Conservation (phyloP, 1,284 basidiomycete species). For the Baeospora myosura region DNA sequence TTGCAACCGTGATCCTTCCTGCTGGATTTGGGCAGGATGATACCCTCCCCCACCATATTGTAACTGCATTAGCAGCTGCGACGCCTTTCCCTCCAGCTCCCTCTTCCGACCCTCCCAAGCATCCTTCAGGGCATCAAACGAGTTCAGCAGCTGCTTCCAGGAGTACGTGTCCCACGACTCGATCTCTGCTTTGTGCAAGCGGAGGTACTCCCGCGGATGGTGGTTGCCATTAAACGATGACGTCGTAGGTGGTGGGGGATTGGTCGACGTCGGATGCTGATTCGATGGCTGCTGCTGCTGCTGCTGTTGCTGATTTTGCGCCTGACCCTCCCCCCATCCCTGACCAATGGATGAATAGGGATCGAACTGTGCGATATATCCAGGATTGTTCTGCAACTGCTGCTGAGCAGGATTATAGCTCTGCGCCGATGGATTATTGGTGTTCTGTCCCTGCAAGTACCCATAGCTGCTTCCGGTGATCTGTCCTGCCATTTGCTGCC, state of each 20-base stretch:
- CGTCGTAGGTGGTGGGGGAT: slow-evolving; percentile 16
- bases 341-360: slow-evolving; percentile 40
- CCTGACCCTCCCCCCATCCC: slow-evolving; percentile 22
- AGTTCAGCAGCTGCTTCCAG: slow-evolving; percentile 49
- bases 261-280: slow-evolving; percentile 14
- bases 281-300: slow-evolving; percentile 19
- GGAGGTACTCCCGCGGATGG: slow-evolving; percentile 52
- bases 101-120: slow-evolving; percentile 44
- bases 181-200: slow-evolving; percentile 43
- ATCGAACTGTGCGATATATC: slow-evolving; percentile 47
- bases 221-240: slow-evolving; percentile 28
- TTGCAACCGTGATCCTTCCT: slow-evolving; percentile 41
- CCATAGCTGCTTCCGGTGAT: slow-evolving; percentile 37
- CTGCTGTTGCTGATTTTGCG: slow-evolving; percentile 8
- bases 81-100: slow-evolving; percentile 35
- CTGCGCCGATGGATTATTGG: slow-evolving; percentile 17
- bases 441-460: slow-evolving; percentile 30
- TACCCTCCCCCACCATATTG: slow-evolving; percentile 31
- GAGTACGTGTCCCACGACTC: slow-evolving; percentile 51
- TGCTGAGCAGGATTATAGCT: slow-evolving; percentile 29
- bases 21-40: slow-evolving; percentile 38
- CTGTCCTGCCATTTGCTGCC: slow-evolving; percentile 27
- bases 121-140: slow-evolving; percentile 45
- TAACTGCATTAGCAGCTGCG: slow-evolving; percentile 35
- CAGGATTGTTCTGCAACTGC: slow-evolving; percentile 33